Conservation (phyloP, 2,329 filamentous ascomycete genomes). For the Cordyceps farinosa region DNA sequence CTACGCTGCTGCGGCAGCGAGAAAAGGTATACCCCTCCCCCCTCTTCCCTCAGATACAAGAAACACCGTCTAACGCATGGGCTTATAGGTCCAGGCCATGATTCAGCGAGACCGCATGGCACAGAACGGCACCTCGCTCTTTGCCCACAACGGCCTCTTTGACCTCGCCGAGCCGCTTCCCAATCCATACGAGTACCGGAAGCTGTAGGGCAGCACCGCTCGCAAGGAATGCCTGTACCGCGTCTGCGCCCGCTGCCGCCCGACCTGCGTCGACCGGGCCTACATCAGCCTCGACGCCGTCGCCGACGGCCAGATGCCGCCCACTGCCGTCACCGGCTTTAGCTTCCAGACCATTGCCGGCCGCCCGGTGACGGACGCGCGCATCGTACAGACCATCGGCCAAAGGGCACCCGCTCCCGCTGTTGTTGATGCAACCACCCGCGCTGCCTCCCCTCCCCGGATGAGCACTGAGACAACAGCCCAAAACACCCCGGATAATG, state of each 20-base stretch:
- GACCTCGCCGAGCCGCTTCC: slow-evolving; percentile 19
- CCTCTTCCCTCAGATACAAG: neutral
- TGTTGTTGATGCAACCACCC: slow-evolving; percentile 27
- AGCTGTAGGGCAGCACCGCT: slow-evolving; percentile 37
- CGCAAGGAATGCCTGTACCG: slow-evolving; percentile 48
- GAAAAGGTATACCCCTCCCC: slow-evolving; percentile 39
- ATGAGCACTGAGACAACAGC: neutral
- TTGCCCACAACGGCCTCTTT: slow-evolving; percentile 22
- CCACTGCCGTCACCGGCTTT: slow-evolving; percentile 48
- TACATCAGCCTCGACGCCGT: slow-evolving; percentile 50
- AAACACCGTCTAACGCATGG: slow-evolving; percentile 17
- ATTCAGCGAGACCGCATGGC: slow-evolving; percentile 30
- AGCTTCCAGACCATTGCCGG: slow-evolving; percentile 45
- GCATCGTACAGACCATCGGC: slow-evolving; percentile 39
- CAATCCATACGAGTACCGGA: slow-evolving; percentile 24
- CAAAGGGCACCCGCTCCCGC: slow-evolving; percentile 31
- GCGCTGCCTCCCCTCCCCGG: too few species aligned
- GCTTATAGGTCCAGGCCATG: slow-evolving; percentile 30
- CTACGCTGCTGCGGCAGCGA: slow-evolving; percentile 47
- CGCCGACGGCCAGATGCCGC: slow-evolving; percentile 46
- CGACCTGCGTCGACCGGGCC: slow-evolving; percentile 39
- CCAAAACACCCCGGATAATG: slow-evolving; percentile 3
- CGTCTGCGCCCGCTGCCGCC: slow-evolving; percentile 49
- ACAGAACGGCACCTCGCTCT: slow-evolving; percentile 24
- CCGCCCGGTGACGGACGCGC: slow-evolving; percentile 42